phyloP scores from a whole-genome alignment of 2,329 filamentous ascomycete species.

The Colletotrichum liaoningense region DNA sequence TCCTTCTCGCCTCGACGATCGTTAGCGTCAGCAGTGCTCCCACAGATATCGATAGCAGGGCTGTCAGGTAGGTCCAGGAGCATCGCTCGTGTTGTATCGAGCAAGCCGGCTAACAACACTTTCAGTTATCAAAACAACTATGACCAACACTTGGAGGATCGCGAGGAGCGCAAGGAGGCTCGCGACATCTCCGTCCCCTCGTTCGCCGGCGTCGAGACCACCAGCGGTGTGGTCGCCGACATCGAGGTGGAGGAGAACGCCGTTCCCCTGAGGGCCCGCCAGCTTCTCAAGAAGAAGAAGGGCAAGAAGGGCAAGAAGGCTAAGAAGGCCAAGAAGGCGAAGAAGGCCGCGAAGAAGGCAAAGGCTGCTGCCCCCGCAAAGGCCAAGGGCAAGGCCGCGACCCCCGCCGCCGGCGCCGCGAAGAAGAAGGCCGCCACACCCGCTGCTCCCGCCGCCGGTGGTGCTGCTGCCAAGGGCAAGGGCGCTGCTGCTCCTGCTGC shows the following conservation, averaged over 20 bases:
- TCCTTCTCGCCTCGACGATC: slow-evolving; percentile 31
- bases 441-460: neutral
- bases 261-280: slow-evolving; percentile 22
- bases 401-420: slow-evolving; percentile 3
- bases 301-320: slow-evolving; percentile 26
- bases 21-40: slow-evolving; percentile 35
- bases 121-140: slow-evolving; percentile 11
- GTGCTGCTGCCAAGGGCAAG: slow-evolving; percentile 16
- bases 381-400: slow-evolving; percentile 6
- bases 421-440: neutral
- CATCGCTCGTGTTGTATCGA: too few species aligned
- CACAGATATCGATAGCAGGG: slow-evolving; percentile 30
- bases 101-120: too few species aligned
- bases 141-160: slow-evolving; percentile 25
- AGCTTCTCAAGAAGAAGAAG: slow-evolving; percentile 31
- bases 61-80: slow-evolving; percentile 21
- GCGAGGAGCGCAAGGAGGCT: slow-evolving; percentile 24
- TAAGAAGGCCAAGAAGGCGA: slow-evolving; percentile 15
- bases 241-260: slow-evolving; percentile 15
- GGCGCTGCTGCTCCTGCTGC: neutral
- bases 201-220: slow-evolving; percentile 29
- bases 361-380: slow-evolving; percentile 18
- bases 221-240: slow-evolving; percentile 24
- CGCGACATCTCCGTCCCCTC: slow-evolving; percentile 28
- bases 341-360: slow-evolving; percentile 26